These are phyloP conservation scores for Candida corydali DNA, from an alignment of 805 yeast species.

Conservation along the genomic window DNA sequence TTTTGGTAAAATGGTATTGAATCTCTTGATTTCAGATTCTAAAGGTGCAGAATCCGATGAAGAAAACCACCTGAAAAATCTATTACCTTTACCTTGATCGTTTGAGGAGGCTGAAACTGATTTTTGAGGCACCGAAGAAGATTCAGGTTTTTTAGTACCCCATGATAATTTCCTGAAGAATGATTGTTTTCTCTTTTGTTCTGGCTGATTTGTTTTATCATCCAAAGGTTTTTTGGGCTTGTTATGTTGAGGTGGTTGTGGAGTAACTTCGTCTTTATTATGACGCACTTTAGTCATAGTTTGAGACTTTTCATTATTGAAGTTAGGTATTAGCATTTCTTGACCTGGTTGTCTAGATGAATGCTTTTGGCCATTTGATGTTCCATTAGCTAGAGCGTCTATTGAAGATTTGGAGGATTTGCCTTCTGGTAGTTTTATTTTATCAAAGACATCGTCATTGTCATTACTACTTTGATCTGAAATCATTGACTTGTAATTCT, in stretches of 20 bases:
- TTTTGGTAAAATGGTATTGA: conserved; percentile 38
- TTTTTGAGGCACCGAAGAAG: conserved; percentile 20
- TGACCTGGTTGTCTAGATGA: conserved; percentile 32
- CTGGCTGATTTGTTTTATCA: conserved; percentile 25
- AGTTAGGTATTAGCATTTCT: conserved; percentile 32
- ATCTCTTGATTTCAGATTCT: conserved; percentile 29
- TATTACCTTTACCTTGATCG: conserved; percentile 21
- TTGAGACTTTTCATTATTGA: conserved; percentile 10
- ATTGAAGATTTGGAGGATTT: conserved; percentile 10
- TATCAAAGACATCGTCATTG: conserved; percentile 37
- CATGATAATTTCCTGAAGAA: conserved; percentile 50
- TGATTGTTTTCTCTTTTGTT: conserved; percentile 31
- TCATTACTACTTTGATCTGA: conserved; percentile 12
- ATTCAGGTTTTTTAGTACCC: conserved; percentile 41
- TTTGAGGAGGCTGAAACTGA: conserved; percentile 17
- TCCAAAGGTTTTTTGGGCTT: conserved; percentile 26
- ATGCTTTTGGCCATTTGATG: conserved; percentile 8
- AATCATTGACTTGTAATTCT: conserved; percentile 10
- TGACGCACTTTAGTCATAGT: conserved; percentile 21
- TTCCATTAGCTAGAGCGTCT: conserved; percentile 8
- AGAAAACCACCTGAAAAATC: conserved; percentile 43
- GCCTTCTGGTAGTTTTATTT: conserved; percentile 45
- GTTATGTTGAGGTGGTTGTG: conserved; percentile 13
- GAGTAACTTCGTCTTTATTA: conserved; percentile 15
- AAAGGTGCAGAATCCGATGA: conserved; percentile 20